Conservation (phyloP, 1,284 basidiomycete genomes). For the Cutaneotrichosporon arboriforme region DNA sequence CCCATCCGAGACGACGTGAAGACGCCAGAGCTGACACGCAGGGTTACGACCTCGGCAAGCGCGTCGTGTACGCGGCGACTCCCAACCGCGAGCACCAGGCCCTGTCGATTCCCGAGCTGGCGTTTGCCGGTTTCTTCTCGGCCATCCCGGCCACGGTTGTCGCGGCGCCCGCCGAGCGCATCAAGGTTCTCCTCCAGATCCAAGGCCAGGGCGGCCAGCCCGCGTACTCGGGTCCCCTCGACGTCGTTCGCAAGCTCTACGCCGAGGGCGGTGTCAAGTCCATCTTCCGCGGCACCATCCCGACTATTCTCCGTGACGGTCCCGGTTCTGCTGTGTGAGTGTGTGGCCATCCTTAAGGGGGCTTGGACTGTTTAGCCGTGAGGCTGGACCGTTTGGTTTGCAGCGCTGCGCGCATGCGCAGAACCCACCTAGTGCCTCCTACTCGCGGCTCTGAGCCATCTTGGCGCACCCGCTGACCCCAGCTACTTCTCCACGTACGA, state of each 20-base stretch:
- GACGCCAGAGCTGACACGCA: slow-evolving; percentile 40
- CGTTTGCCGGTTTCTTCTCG: slow-evolving; percentile 87
- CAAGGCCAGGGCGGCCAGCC: slow-evolving; percentile 76
- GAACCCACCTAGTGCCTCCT: no score
- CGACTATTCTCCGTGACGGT: slow-evolving; percentile 89
- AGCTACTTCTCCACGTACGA: slow-evolving; percentile 99
- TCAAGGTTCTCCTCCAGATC: slow-evolving; percentile 94
- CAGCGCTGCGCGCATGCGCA: no score
- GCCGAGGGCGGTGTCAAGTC: slow-evolving; percentile 87
- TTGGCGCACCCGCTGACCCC: neutral
- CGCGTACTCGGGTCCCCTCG: slow-evolving; percentile 85
- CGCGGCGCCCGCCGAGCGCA: slow-evolving; percentile 91
- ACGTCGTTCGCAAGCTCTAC: slow-evolving; percentile 88
- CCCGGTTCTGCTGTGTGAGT: slow-evolving; percentile 92
- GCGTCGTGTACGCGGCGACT: slow-evolving; percentile 65
- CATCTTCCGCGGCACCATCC: slow-evolving; percentile 87
- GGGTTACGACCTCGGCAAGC: slow-evolving; percentile 93
- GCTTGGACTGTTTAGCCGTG: no score
- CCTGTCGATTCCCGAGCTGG: slow-evolving; percentile 77
- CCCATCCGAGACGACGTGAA: neutral
- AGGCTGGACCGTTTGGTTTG: no score
- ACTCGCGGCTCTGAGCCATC: neutral
- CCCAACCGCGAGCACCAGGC: slow-evolving; percentile 48
- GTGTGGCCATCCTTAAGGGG: no score
- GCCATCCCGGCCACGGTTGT: slow-evolving; percentile 88